phyloP scores from a whole-genome alignment of 31 red algal species.

The Endocladia muricata region DNA sequence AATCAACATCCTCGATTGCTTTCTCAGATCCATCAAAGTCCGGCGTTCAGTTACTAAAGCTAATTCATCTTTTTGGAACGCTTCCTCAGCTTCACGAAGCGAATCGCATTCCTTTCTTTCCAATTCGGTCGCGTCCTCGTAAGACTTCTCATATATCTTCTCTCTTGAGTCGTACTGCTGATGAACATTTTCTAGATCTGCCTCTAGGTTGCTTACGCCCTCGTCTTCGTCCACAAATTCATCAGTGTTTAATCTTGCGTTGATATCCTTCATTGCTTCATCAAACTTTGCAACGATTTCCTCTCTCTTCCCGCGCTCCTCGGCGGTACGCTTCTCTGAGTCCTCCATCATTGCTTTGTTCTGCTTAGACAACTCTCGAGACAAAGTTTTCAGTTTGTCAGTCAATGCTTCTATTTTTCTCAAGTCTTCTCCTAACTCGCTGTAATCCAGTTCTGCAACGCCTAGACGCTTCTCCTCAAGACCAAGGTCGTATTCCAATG shows the following conservation, averaged over 20 bases:
- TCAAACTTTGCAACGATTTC: slow-evolving; percentile 68
- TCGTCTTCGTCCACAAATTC: slow-evolving; percentile 35
- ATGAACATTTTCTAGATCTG: slow-evolving; percentile 36
- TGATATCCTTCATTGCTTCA: slow-evolving; percentile 65
- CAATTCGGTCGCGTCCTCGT: slow-evolving; percentile 15
- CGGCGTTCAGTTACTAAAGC: slow-evolving; percentile 20
- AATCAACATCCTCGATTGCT: background rate
- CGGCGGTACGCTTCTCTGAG: slow-evolving; percentile 39
- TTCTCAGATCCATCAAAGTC: slow-evolving; percentile 26
- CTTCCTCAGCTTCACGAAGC: slow-evolving; percentile 16
- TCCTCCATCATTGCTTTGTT: slow-evolving; percentile 55
- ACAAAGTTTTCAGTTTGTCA: slow-evolving; percentile 54
- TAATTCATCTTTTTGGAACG: slow-evolving; percentile 52
- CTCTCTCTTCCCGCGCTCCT: slow-evolving; percentile 55
- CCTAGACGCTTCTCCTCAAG: slow-evolving; percentile 61
- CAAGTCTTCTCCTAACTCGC: slow-evolving; percentile 66
- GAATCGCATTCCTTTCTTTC: slow-evolving; percentile 17
- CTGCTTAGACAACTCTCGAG: slow-evolving; percentile 52
- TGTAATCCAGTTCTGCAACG: slow-evolving; percentile 60
- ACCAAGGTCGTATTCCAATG: slow-evolving; percentile 53
- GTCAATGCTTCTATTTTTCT: slow-evolving; percentile 57
- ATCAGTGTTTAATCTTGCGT: slow-evolving; percentile 32
- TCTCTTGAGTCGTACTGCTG: slow-evolving; percentile 37
- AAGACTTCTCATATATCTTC: slow-evolving; percentile 39
- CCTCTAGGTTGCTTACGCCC: slow-evolving; percentile 20